Evolutionary conservation across 441 rosid genomes (phyloP), one percentile per base, ranked within the genome.

Genomic region (Lepidium campestre): DNA sequence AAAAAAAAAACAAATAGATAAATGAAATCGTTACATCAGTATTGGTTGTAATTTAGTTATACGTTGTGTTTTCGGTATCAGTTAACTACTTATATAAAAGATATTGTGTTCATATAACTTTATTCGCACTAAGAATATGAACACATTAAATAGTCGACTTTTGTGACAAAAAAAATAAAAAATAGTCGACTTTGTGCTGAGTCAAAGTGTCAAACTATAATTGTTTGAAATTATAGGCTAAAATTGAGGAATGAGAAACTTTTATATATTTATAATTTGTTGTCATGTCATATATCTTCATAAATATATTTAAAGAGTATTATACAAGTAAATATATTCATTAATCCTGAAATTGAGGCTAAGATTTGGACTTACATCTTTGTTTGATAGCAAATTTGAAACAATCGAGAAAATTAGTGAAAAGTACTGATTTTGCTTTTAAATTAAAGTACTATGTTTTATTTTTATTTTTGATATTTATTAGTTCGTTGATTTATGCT

Each of bases 261-360:
- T 23, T 27, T 36, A 36, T 49, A 23, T 36, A 5, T 23, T 23
- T 48, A 3, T 35, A 2, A 6, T 29, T 53, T 42, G 40, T 52
- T 70, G 67, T 70, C 74, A 40, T 61, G 20, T 61, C 47, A 19
- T 59, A 10, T 40, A 50, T 41, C 10, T 11, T 14, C 37, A 41
- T 34, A 31, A 20, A 50, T 52, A 39, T 50, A 32, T 29, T 34
- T 34, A 13, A 20, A 61, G 61, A 3, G 4, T 66, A 23, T 2
- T 5, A 29, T 7, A 52, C 3, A 41, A 14, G 8, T 37, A 47
- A 19, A 47, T 53, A 36, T 17, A 70, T 36, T 34, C 14, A 36
- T 10, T 25, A 35, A 34, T 62, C 75, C 75, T 54, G 48, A 54
- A 70, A 23, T 62, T 54, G 41, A 62, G 74, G 74, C 62, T 46